A percentile compares a stretch with the other conserved stretches of the same genome.
These are phyloP conservation scores for Fusarium verrucosum DNA, from an alignment of 2,329 filamentous ascomycete species.

Conservation along the genomic window DNA sequence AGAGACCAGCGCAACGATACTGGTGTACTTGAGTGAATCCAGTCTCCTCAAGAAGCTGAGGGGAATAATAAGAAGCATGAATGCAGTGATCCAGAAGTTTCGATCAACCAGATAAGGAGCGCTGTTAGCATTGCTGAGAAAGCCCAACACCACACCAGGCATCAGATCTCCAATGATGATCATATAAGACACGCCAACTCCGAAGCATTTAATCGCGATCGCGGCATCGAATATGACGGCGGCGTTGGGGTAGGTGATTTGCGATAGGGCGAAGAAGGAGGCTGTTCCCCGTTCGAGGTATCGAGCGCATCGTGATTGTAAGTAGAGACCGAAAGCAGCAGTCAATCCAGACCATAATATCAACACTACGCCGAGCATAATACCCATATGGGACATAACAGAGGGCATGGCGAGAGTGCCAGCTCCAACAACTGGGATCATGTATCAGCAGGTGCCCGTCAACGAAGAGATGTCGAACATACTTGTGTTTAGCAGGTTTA, in stretches of 20 bases:
- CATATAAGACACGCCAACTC: constrained; percentile 94
- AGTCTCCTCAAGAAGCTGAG: constrained; percentile 89
- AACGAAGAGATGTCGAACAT: constrained; percentile 46
- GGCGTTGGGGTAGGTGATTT: constrained; percentile 96
- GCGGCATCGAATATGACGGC: constrained; percentile 95
- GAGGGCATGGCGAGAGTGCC: constrained; percentile 96
- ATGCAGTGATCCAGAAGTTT: constrained; percentile 97
- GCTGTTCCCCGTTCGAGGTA: constrained; percentile 90
- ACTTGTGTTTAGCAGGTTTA: constrained; percentile 98
- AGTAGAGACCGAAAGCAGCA: constrained; percentile 91
- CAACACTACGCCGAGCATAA: constrained; percentile 81
- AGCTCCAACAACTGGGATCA: constrained; percentile 79
- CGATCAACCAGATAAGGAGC: constrained; percentile 83
- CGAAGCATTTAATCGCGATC: constrained; percentile 98
- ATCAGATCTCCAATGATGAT: constrained; percentile 99
- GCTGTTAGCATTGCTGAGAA: constrained; percentile 69
- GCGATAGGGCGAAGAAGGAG: constrained; percentile 96
- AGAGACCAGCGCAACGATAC: constrained; percentile 86
- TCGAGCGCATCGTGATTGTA: constrained; percentile 90
- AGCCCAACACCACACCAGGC: constrained; percentile 90
- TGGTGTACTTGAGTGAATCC: constrained; percentile 97
- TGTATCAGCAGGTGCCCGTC: constrained; percentile 32
- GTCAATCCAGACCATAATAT: constrained; percentile 92
- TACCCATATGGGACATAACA: constrained; percentile 94
- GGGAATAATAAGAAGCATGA: constrained; percentile 96